These are phyloP conservation scores for Phytophthora cactorum DNA, from an alignment of 352 stramenopile genomes.

Conservation along the genomic window DNA sequence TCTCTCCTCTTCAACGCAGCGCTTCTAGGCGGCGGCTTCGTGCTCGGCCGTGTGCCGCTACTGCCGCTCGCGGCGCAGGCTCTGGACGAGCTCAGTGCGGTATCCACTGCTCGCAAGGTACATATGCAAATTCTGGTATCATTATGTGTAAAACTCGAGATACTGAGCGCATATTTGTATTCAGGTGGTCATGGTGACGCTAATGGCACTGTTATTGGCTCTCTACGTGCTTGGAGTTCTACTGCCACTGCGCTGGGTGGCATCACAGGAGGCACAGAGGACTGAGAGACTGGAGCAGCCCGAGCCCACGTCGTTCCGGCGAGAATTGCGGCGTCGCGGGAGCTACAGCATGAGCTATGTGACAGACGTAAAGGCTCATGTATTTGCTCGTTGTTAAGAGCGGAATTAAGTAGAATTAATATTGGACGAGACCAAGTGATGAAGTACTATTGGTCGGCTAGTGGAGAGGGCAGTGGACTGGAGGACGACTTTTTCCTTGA, in stretches of 20 bases:
- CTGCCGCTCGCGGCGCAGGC: constrained; percentile 52
- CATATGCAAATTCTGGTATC: background rate
- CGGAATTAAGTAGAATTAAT: background rate
- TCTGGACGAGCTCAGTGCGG: constrained; percentile 50
- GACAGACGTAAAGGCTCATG: constrained; percentile 87
- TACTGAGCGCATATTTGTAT: constrained; percentile 7
- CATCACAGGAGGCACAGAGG: constrained; percentile 37
- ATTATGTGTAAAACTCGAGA: constrained; percentile 1
- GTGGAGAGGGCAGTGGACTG: constrained; percentile 18
- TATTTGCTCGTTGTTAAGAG: constrained; percentile 67
- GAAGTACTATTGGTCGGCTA: background rate
- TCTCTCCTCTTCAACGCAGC: constrained; percentile 71
- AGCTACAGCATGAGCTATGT: constrained; percentile 92
- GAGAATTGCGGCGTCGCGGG: constrained; percentile 78
- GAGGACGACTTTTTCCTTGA: constrained; percentile 38
- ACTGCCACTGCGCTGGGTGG: constrained; percentile 52
- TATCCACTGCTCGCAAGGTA: constrained; percentile 62
- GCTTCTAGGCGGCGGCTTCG: constrained; percentile 67
- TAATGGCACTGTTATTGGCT: constrained; percentile 51
- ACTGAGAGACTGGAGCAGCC: constrained; percentile 22
- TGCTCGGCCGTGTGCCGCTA: constrained; percentile 63
- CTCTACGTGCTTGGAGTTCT: constrained; percentile 71
- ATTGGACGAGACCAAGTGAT: background rate
- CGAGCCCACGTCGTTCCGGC: constrained; percentile 73
- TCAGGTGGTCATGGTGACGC: constrained; percentile 50